These are phyloP conservation scores for Blastomyces gilchristii DNA, from an alignment of 2,329 filamentous ascomycete genomes.

Conservation along the genomic window DNA sequence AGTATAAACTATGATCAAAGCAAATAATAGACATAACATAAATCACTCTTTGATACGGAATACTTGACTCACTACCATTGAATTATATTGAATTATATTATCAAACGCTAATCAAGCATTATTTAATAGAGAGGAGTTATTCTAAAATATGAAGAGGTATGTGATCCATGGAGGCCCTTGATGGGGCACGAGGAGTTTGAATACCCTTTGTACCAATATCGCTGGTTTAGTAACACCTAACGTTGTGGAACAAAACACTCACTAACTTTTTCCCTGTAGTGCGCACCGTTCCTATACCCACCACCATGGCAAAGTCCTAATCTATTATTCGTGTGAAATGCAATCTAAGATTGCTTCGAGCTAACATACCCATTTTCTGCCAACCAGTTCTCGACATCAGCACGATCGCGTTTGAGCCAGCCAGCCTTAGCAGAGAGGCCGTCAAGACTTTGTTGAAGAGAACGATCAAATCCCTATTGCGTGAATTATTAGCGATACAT, in stretches of 20 bases:
- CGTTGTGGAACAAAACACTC: background rate
- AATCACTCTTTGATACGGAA: background rate
- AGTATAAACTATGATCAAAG: background rate
- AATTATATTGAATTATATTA: background rate
- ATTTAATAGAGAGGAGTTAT: background rate
- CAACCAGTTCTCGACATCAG: conserved; percentile 66
- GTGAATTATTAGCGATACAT: conserved; percentile 13
- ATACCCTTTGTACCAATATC: background rate
- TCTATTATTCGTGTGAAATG: background rate
- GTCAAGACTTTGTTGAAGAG: conserved; percentile 82
- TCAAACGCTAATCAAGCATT: background rate
- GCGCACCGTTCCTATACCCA: background rate
- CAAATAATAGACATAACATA: background rate
- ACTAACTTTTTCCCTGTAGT: background rate
- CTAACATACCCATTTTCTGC: conserved; percentile 53
- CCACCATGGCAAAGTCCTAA: background rate
- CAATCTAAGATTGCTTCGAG: conserved; percentile 22
- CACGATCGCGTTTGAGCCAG: conserved; percentile 66
- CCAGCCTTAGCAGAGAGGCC: conserved; percentile 72
- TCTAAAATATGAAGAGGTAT: background rate
- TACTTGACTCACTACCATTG: background rate
- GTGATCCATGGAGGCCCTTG: background rate
- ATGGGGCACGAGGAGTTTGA: background rate
- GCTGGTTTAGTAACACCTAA: background rate
- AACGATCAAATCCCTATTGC: conserved; percentile 62